Base-by-base conservation (phyloP, 208 protist species). In the Leishmania arabica region DNA sequence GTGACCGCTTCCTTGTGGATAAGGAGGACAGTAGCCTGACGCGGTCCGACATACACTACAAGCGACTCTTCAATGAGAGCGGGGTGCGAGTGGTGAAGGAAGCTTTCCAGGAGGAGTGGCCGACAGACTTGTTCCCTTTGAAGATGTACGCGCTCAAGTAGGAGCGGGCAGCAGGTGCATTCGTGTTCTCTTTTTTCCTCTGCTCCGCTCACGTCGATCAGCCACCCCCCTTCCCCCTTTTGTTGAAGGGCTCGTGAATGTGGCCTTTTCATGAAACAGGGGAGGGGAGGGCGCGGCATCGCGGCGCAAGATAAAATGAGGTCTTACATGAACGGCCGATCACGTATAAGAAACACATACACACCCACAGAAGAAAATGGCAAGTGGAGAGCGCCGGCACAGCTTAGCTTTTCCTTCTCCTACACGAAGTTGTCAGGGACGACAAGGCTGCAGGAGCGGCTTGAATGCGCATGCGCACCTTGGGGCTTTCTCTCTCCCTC, bases 131-230 rank as follows among this genome's bases (percentile, higher is more conserved):
- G 6, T 89, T 98, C 34, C 73, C 87, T 21, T 95, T 98, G 66
- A 95, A 93, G 78, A 98, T 98, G 97, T 98, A 97, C 79, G 93
- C 89, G 1, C 86, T 98, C 58, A 80, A 89, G 74, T 96, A 85
- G 90, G 72, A 56, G 42, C 19, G 47, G 47, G n/a, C 21, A 56
- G 47, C 27, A 1, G 13, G 47, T 27, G 31, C 64, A 42, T 34
- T 69, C 5, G 24, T 56, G 40, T 84, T 8, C 2, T 60, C 13
- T 42, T 13, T 40, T 60, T 13, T 42, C 78, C 69, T 76, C 54
- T 78, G 58, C 74, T 40, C 21, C n/a, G 62, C 49, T 70, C 34
- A 47, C 17, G 17, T 68, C 66, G 40, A 31, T 34, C 37, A 53
- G 40, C 27, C 24, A 24, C 45, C 69, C 27, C 17, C 7, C 27